Evolutionary conservation across 306 rosid genomes (phyloP).

Genomic region (Fragaria ananassa): DNA sequence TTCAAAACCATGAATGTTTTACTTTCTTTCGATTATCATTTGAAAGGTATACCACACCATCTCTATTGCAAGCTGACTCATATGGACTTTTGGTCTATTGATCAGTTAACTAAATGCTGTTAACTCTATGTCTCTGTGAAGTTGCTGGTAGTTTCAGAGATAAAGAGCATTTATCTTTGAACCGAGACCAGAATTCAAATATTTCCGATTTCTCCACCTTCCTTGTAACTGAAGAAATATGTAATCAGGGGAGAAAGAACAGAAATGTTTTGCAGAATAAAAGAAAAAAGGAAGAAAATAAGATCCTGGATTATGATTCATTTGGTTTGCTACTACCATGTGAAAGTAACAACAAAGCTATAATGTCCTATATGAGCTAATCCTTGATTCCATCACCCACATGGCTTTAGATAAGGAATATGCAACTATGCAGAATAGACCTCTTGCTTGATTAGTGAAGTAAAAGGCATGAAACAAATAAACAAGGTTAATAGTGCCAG

Average conservation of each 20-base stretch:
- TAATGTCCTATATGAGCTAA: slow-evolving; percentile 13
- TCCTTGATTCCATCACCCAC: slow-evolving; percentile 34
- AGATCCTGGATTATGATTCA: not conserved
- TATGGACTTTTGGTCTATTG: not conserved
- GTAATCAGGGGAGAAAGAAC: not conserved
- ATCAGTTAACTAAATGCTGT: not conserved
- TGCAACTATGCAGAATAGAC: slow-evolving; percentile 15
- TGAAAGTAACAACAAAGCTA: slow-evolving; percentile 14
- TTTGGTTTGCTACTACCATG: slow-evolving; percentile 18
- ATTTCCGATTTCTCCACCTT: not conserved
- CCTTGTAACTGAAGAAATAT: not conserved
- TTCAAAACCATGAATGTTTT: not conserved
- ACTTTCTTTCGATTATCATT: not conserved
- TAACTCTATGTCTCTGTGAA: not conserved
- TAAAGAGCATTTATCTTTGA: not conserved
- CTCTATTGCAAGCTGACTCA: not conserved
- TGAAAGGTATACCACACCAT: not conserved
- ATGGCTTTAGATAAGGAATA: slow-evolving; percentile 32
- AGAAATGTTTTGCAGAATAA: not conserved
- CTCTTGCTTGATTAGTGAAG: slow-evolving; percentile 29
- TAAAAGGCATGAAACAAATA: slow-evolving; percentile 27
- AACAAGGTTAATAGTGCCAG: slow-evolving; percentile 12
- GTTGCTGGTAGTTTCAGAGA: not conserved
- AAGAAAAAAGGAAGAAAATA: not conserved
- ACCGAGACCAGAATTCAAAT: not conserved